Evolutionary conservation across 106 monocot genomes (phyloP), one percentile per base, ranked within the genome.

Genomic region (Ottelia alismoides): DNA sequence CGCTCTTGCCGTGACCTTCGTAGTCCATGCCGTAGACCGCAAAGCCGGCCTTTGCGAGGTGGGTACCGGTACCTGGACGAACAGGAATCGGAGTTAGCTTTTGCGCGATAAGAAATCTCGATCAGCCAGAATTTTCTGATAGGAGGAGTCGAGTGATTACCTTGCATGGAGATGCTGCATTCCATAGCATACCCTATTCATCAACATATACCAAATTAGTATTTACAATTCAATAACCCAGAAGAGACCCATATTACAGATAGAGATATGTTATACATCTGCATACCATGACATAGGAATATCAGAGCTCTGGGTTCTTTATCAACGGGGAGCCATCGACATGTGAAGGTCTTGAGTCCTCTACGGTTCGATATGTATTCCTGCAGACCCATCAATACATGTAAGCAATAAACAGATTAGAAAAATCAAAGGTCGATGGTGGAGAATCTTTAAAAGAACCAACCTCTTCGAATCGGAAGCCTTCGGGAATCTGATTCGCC

Each of bases 201-300:
- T 30, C 19, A 16, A 29, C 30, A 27, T 54, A 28, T 3, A 30
- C 11, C 26, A 27, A 25, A 25, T 14, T 27, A n/a, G n/a, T n/a
- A n/a, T n/a, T n/a, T n/a, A n/a, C n/a, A n/a, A n/a, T n/a, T n/a
- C n/a, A n/a, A n/a, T n/a, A n/a, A n/a, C n/a, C n/a, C n/a, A n/a
- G n/a, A n/a, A n/a, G n/a, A n/a, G n/a, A n/a, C n/a, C n/a, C n/a
- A n/a, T n/a, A n/a, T n/a, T n/a, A n/a, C n/a, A n/a, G n/a, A n/a
- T n/a, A n/a, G n/a, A n/a, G n/a, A n/a, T n/a, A n/a, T n/a, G n/a
- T n/a, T n/a, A n/a, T n/a, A n/a, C n/a, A n/a, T n/a, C n/a, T n/a
- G n/a, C n/a, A 50, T 67, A 80, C 80, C 81, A 46, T 81, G 81
- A n/a, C 75, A 76, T 21, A 81, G 55, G 52, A 81, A 76, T 63